Evolutionary conservation across 2,329 filamentous ascomycete genomes (phyloP), one percentile per base, ranked within the genome.

Genomic region (Pseudogymnoascus sp.): DNA sequence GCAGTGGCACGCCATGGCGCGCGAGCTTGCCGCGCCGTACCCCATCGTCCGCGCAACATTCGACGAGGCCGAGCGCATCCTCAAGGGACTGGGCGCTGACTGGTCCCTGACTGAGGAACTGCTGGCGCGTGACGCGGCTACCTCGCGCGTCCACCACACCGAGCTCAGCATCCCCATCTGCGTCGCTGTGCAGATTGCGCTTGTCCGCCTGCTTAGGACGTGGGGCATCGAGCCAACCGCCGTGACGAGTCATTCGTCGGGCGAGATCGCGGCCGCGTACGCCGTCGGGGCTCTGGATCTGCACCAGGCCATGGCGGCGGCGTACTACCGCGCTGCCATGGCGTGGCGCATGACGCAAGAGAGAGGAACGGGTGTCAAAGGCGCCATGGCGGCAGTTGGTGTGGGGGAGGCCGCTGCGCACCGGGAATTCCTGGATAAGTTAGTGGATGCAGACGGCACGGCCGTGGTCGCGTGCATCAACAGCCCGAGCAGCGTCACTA

Each of bases 1-100:
- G 0, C 74, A 76, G 60, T 75, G 73, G 73, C 65, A 68, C 35
- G 71, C 71, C 31, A 77, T 77, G 76, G 75, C 73, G 0, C 68
- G 69, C 0, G 73, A 76, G 63, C 69, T 77, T 21, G 21, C 21
- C 21, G 21, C 21, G 21, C 21, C 48, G 13, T 65, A 48, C 27
- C 62, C 58, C 21, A 21, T 21, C 21, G 21, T 21, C 21, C 21
- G 41, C 8, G 13, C 4, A 6, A 5, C 25, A 8, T 8, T 59
- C 13, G 6, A 15, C 9, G 55, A 61, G 35, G 71, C 70, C 1
- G 71, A 70, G 0, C 21, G 69, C 70, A 21, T 71, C 33, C 65
- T 78, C 12, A 64, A 63, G 8, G 62, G 64, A 3, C 65, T 77
- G 4, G 78, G 75, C 13, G 31, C 31, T 4, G 17, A 1, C 12